A percentile compares a stretch with the other conserved stretches of the same genome.
Evolutionary conservation across 2,329 filamentous ascomycete genomes (phyloP).

Genomic region (Paecilomyces sp.): DNA sequence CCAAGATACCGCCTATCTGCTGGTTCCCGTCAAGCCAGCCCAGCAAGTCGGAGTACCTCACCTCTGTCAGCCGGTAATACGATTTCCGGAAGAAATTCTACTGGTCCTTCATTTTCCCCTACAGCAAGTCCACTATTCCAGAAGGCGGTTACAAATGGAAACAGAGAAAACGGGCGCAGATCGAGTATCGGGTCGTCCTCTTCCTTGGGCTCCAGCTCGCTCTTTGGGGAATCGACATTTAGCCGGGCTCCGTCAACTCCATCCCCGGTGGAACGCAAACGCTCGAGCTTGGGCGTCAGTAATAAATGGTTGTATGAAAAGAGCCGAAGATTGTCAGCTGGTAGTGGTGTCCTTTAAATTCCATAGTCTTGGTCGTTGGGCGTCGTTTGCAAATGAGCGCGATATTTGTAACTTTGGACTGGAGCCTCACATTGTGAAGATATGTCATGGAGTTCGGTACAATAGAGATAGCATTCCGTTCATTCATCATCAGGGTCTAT

Average conservation of each 20-base stretch:
- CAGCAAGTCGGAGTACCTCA: conserved; percentile 29
- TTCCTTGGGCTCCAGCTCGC: conserved; percentile 30
- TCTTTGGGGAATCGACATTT: conserved; percentile 34
- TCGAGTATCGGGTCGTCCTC: conserved; percentile 54
- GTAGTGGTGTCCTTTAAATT: conserved; percentile 26
- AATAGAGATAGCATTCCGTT: not conserved
- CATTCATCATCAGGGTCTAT: not conserved
- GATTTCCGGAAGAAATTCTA: conserved; percentile 24
- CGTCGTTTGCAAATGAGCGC: not conserved
- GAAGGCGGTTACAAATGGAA: conserved; percentile 51
- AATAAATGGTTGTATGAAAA: conserved; percentile 95
- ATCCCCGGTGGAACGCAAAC: conserved; percentile 59
- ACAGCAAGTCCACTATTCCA: conserved; percentile 56
- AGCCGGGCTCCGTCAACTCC: conserved; percentile 61
- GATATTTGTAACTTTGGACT: not conserved
- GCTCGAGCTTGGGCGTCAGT: conserved; percentile 70
- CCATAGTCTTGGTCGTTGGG: conserved; percentile 1
- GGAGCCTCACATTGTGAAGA: not conserved
- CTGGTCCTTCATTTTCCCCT: conserved; percentile 49
- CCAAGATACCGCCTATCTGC: conserved; percentile 77
- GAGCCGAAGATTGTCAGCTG: conserved; percentile 41
- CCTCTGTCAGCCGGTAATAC: conserved; percentile 31
- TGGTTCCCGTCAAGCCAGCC: conserved; percentile 42
- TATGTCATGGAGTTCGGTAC: not conserved
- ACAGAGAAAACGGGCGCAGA: conserved; percentile 40